These are phyloP conservation scores for Ceratocystis cacaofunesta DNA, from an alignment of 2,329 filamentous ascomycete species.

Conservation along the genomic window DNA sequence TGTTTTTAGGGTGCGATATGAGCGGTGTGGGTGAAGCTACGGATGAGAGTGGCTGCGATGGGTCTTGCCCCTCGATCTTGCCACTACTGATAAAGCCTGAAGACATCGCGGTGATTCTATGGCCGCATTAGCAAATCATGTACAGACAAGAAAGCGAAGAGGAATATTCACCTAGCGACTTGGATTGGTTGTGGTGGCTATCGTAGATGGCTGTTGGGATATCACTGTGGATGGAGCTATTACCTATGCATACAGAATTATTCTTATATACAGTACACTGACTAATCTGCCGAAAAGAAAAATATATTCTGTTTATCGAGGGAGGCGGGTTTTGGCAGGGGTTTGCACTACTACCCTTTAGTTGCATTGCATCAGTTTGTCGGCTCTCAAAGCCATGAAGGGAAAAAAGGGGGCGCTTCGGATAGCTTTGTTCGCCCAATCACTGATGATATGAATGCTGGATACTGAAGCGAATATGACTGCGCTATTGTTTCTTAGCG, in stretches of 20 bases:
- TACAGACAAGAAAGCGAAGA: not conserved
- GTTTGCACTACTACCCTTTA: not conserved
- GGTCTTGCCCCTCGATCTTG: slow-evolving; percentile 28
- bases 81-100: slow-evolving; percentile 43
- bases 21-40: slow-evolving; percentile 11
- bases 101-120: slow-evolving; percentile 27
- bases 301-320: too few relatives aligned
- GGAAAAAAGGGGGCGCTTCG: not conserved
- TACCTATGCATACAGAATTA: not conserved
- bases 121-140: not conserved
- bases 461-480: not conserved
- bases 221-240: not conserved
- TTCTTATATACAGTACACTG: slow-evolving; percentile 1
- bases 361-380: not conserved
- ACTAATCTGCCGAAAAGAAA: not conserved
- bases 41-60: slow-evolving; percentile 16
- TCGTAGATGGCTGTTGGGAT: not conserved
- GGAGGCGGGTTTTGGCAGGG: not conserved
- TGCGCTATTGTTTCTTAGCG: not conserved
- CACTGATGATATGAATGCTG: not conserved
- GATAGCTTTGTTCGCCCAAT: not conserved
- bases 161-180: not conserved
- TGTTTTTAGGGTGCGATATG: slow-evolving; percentile 17
- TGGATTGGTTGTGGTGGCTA: not conserved
- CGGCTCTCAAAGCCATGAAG: too few relatives aligned